Evolutionary conservation across 805 yeast species (phyloP).

Genomic region (Clavispora carvajalis): DNA sequence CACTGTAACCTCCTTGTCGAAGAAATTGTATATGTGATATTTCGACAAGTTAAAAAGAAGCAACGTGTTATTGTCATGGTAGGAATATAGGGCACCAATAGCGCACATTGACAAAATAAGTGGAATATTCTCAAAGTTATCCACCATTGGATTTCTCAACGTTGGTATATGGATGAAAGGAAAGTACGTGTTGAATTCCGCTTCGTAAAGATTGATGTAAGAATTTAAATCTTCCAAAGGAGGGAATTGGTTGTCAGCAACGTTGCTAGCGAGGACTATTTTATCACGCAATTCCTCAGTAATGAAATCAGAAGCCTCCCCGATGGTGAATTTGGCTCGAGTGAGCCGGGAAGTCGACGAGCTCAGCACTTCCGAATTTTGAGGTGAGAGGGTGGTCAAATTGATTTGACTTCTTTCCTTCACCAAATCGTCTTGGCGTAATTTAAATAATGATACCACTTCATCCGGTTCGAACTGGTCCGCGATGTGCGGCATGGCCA

Average conservation of each 20-base stretch:
- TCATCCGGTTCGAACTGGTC: conserved; percentile 36
- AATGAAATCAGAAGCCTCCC: conserved; percentile 27
- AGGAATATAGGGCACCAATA: conserved; percentile 82
- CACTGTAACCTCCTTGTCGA: conserved; percentile 47
- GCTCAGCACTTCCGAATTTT: conserved; percentile 1
- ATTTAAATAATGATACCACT: conserved; percentile 55
- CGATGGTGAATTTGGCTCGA: conserved; percentile 16
- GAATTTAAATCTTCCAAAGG: conserved; percentile 69
- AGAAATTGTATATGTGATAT: conserved; percentile 57
- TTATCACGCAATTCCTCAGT: conserved; percentile 47
- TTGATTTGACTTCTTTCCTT: conserved; percentile 30
- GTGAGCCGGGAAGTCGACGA: conserved; percentile 2
- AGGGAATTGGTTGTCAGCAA: conserved; percentile 63
- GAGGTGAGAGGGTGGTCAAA: neutral
- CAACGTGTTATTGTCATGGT: conserved; percentile 72
- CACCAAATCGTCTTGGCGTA: conserved; percentile 62
- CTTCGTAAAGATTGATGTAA: conserved; percentile 67
- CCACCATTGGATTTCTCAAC: conserved; percentile 37
- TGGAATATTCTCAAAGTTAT: conserved; percentile 50
- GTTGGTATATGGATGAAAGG: conserved; percentile 77
- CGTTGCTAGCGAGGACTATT: conserved; percentile 49
- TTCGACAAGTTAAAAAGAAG: conserved; percentile 64
- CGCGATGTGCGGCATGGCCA: conserved; percentile 13
- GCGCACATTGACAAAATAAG: conserved; percentile 76
- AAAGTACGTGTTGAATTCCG: conserved; percentile 75